Base-by-base conservation (phyloP, 1,284 basidiomycete species). In the Ustilago sp. region DNA sequence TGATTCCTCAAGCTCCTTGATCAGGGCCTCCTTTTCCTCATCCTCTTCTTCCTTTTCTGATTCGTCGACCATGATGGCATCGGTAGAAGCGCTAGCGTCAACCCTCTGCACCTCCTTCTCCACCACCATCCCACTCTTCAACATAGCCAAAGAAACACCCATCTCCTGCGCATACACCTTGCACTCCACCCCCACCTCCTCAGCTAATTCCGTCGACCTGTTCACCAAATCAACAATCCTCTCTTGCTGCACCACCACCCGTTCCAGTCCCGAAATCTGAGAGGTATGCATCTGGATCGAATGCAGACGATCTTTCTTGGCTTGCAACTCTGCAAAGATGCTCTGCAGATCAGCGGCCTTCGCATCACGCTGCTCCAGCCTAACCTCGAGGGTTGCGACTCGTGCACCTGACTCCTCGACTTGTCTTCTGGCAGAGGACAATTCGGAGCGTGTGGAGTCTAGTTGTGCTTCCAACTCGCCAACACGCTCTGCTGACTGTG, bases 261-360 rank as follows among this genome's bases (percentile, higher is more conserved):
- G 38, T 12, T 68, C 47, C 8, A 74, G 36, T 8, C 39, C 35
- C 6, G 19, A 11, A 5, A 66, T 55, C n/a, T 63, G 58, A 4
- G 32, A 23, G 31, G 28, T 59, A 38, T 67, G 62, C 38, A 66
- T 4, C n/a, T 74, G 47, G 11, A 74, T 67, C 38, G 62, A 31
- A 8, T 59, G 58, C 52, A 74, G 52, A 1, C 63, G 56, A 13
- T 74, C 39, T 50, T 52, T 59, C 61, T 70, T 74, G 7, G 62
- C 60, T 7, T 54, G 32, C 15, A 74, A 54, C 28, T 74, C 62
- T 13, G 6, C 8, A 9, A 70, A 19, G 58, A 73, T 63, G 0
- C n/a, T 6, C 2, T 60, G 47, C 28, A 68, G 32, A 8, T 67
- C 58, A 1, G 39, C 32, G 3, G 58, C 8, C 15, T 56, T 60